A percentile compares a stretch with the other conserved stretches of the same genome.
These are phyloP conservation scores for Paracoccidioides lutzii DNA, from an alignment of 2,329 filamentous ascomycete genomes.

Conservation along the genomic window DNA sequence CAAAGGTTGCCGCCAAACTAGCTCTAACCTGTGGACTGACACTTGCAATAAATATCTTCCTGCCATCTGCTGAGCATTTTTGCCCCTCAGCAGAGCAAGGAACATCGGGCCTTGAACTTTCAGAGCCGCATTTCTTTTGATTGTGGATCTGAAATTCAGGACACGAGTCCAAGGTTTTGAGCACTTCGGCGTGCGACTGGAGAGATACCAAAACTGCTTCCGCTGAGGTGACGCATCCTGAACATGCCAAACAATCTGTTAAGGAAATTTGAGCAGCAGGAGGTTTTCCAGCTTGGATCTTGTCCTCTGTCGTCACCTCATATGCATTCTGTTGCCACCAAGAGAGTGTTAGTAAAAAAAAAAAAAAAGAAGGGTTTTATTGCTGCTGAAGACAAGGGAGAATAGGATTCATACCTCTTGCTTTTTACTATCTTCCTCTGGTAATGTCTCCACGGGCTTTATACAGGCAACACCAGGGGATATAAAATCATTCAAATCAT, in stretches of 20 bases:
- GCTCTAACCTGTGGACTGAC: constrained; percentile 85
- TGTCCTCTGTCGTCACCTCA: constrained; percentile 90
- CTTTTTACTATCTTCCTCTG: constrained; percentile 43
- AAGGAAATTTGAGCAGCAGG: constrained; percentile 83
- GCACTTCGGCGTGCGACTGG: constrained; percentile 85
- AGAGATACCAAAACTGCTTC: constrained; percentile 93
- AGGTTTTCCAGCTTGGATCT: constrained; percentile 44
- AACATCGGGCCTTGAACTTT: constrained; percentile 15
- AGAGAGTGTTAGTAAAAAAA: background rate
- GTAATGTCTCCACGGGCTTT: constrained; percentile 89
- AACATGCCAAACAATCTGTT: constrained; percentile 94
- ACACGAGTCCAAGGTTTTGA: constrained; percentile 61
- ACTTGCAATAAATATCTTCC: constrained; percentile 77
- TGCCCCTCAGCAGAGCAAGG: constrained; percentile 34
- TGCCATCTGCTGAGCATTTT: constrained; percentile 19
- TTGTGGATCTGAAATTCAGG: constrained; percentile 41
- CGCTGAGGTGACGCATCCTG: constrained; percentile 91
- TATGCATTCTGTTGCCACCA: constrained; percentile 42
- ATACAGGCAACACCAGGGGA: constrained; percentile 95
- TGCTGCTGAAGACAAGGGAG: background rate
- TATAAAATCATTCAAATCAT: constrained; percentile 98
- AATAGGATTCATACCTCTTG: constrained; percentile 27
- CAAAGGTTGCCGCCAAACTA: constrained; percentile 73
- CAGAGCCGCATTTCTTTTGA: constrained; percentile 6
- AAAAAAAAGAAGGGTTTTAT: background rate